Base-by-base conservation (phyloP, 352 stramenopile species). In the Phytophthora cajani region DNA sequence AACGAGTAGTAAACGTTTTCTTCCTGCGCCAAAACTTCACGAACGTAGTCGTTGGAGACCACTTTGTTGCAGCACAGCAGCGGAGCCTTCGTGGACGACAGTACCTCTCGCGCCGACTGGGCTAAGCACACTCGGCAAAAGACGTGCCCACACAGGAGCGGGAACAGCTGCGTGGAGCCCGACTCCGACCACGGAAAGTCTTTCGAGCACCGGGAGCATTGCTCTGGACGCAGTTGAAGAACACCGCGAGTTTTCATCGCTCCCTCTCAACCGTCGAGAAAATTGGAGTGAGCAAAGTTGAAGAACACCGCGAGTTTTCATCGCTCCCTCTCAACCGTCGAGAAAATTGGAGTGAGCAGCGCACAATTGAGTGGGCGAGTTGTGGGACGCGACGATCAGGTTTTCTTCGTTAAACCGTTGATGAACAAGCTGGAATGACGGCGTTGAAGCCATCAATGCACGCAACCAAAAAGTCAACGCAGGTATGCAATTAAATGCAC, bases 1-100 rank as follows among this genome's bases (percentile, higher is more conserved):
- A 70, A 82, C 30, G 54, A 57, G 55, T 90, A 89, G 57, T 85
- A 90, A 4, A 49, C 58, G 3, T 78, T 30, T 70, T 89, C 80
- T n/a, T 67, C 60, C 12, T 68, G 46, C 17, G 75, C 71, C 17
- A 89, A 33, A 30, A 84, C 72, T 12, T 66, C 47, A 0, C 33
- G 52, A 14, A 89, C 38, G 49, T 70, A 74, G 17, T 81, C 70
- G 44, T 64, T 7, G 2, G 77, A 67, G 12, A 90, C 64, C 25
- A 60, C 33, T 10, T 57, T 72, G 32, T 65, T 53, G 46, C 82
- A 90, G 62, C 82, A 90, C 11, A 61, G 68, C 52, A 82, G 25
- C 8, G 80, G 80, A 3, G 79, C 38, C 4, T 19, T 32, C 40
- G 50, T 67, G 1, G 57, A 62, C 25, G 68, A 72, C n/a, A 81